These are phyloP conservation scores for Boletus sp. DNA, from an alignment of 1,284 basidiomycete species.

Conservation along the genomic window DNA sequence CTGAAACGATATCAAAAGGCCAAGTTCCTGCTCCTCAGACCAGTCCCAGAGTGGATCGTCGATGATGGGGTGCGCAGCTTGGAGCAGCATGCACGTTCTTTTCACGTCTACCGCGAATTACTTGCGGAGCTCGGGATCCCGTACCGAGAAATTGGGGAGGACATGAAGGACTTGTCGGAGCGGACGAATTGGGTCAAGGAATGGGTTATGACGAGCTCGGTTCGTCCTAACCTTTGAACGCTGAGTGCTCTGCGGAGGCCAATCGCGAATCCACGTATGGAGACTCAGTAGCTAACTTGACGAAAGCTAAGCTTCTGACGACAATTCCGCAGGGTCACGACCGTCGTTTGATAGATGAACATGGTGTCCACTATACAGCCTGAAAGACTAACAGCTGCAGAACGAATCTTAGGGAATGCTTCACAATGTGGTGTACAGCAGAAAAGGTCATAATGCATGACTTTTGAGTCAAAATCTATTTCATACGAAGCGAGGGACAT, in stretches of 20 bases:
- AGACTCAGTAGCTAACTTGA: not conserved
- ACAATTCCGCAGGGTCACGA: not conserved
- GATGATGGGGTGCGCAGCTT: conserved; percentile 60
- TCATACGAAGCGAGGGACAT: conserved; percentile 5
- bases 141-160: conserved; percentile 44
- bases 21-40: conserved; percentile 49
- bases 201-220: conserved; percentile 8
- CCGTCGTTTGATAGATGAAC: not conserved
- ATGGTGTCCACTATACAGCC: not conserved
- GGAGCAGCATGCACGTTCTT: conserved; percentile 45
- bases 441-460: conserved; percentile 31
- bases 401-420: conserved; percentile 1
- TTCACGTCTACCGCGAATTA: conserved; percentile 37
- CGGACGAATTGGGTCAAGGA: conserved; percentile 28
- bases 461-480: conserved; percentile 23
- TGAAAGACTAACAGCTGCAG: not conserved
- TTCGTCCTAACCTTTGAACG: conserved; percentile 14
- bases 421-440: conserved; percentile 12
- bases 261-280: conserved; percentile 1
- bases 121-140: conserved; percentile 45
- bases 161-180: conserved; percentile 36
- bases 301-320: conserved; percentile 1
- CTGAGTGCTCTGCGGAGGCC: not conserved
- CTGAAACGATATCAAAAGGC: conserved; percentile 42
- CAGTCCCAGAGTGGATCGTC: conserved; percentile 53